Conservation (phyloP, 2,329 filamentous ascomycete species). For the Periconia sp. region DNA sequence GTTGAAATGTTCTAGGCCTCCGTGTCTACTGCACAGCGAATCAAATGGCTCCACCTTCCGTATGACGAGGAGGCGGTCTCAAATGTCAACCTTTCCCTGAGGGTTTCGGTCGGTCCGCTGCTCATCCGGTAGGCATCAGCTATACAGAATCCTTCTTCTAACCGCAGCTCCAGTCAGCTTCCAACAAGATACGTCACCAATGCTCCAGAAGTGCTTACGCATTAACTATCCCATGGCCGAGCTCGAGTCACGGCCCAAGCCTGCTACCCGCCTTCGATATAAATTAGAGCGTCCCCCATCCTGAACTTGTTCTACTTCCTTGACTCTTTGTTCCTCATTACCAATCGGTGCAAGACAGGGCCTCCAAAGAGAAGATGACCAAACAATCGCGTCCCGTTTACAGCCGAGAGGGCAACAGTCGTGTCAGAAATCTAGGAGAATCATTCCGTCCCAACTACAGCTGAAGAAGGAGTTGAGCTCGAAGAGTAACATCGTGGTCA, state of each 20-base stretch:
- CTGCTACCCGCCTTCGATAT: conserved; percentile 1
- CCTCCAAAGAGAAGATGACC: not conserved
- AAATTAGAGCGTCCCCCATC: conserved; percentile 2
- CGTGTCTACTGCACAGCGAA: too few species aligned
- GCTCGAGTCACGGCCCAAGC: conserved; percentile 1
- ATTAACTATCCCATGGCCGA: conserved; percentile 3
- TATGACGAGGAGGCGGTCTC: too few species aligned
- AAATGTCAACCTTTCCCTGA: too few species aligned
- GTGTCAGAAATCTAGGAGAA: conserved; percentile 2
- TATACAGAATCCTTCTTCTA: too few species aligned
- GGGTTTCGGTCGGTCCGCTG: too few species aligned
- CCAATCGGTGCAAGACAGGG: not conserved
- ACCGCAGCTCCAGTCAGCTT: too few species aligned
- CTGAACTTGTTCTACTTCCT: conserved; percentile 3
- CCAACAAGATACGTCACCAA: too few species aligned
- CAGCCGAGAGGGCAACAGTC: not conserved
- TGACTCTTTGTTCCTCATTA: conserved; percentile 1
- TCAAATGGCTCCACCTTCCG: too few species aligned
- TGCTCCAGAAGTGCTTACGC: too few species aligned
- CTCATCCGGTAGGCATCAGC: too few species aligned
- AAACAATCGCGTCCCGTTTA: conserved; percentile 1
- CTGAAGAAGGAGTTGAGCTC: conserved; percentile 4
- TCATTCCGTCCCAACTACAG: conserved; percentile 2
- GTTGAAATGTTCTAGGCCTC: too few species aligned
- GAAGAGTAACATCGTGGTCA: conserved; percentile 5